Base-by-base conservation (phyloP, 2,329 filamentous ascomycete species). In the Cercospora sp. region DNA sequence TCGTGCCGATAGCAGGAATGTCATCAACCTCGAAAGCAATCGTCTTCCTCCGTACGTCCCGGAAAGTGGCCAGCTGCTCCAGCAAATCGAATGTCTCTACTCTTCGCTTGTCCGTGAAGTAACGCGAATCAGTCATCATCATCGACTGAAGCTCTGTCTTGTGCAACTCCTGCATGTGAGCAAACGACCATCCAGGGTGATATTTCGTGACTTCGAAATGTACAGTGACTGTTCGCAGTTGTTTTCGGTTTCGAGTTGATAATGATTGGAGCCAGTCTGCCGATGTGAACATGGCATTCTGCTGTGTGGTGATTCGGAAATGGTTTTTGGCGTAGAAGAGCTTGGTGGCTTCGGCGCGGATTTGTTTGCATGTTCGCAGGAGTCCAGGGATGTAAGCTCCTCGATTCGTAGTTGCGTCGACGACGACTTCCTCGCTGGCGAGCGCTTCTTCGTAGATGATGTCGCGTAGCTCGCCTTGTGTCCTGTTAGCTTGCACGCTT, bases 351-450 rank as follows among this genome's bases (percentile, higher is more conserved):
- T 69, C 67, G 40, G 34, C 60, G n/a, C 64, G 64, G 3, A 62
- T 61, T 30, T 69, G 67, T 45, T 58, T 62, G 45, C 67, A 69
- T 34, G 65, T 66, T n/a, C 49, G 60, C 40, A 66, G 57, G 7
- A 66, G 37, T 26, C 67, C 49, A 4, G 61, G 61, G 30, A 45
- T 64, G 55, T 37, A 61, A 13, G 55, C 45, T 28, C 60, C 64
- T 61, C 60, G 43, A n/a, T 61, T 18, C 1, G 21, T 24, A 4
- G 28, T 7, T 21, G 51, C 32, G 18, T 64, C 55, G 43, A 67
- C 18, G 21, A 43, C 26, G 51, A 67, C 34, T 49, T 45, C 53
- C 28, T 59, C 37, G 34, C 8, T 10, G 12, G 16, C 21, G 37
- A 67, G 55, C 5, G 43, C 65, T n/a, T 63, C 65, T 60, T 63